Base-by-base conservation (phyloP, 2,329 filamentous ascomycete species). In the Claviceps sp. region DNA sequence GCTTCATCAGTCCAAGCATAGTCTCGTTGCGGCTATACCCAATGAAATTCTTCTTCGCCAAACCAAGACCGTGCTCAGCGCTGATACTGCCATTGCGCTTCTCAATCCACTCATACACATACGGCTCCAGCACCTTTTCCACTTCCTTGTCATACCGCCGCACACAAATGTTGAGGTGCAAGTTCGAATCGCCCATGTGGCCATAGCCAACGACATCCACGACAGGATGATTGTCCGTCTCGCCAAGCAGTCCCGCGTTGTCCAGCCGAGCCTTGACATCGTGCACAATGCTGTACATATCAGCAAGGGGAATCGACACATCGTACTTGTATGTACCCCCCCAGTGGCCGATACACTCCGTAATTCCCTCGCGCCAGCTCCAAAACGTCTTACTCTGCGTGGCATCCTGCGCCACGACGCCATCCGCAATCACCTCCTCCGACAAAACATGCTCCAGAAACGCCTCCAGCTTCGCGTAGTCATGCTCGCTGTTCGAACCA, bases 271-370 rank as follows among this genome's bases (percentile, higher is more conserved):
- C 81, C 56, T 85, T 79, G 22, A 84, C 85, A 60, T 97, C 93
- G 58, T 93, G 86, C 34, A 98, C 93, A 34, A 98, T 75, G 59
- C 79, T 74, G 71, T 98, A 98, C 62, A 98, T 81, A 59, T 95
- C 84, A 13, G 79, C 70, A 30, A 98, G 77, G 1, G 93, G 93
- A 58, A 98, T 95, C 6, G 93, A 97, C 37, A 98, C 77, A 64
- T 98, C 93, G 67, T 98, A 98, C 72, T 98, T 98, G 78, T 98
- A 98, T 8, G 93, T 90, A 45, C 90, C 93, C 54, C 93, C 94
- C 70, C 86, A 88, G 67, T 96, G 89, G 56, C 87, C 87, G 26
- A 94, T 74, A 46, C 84, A 83, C 71, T 98, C 93, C 0, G 90
- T 84, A 59, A 98, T 88, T 59, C 89, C 88, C 73, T 98, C 93